Conservation (phyloP, 805 yeast species). For the Candida lessepsii region DNA sequence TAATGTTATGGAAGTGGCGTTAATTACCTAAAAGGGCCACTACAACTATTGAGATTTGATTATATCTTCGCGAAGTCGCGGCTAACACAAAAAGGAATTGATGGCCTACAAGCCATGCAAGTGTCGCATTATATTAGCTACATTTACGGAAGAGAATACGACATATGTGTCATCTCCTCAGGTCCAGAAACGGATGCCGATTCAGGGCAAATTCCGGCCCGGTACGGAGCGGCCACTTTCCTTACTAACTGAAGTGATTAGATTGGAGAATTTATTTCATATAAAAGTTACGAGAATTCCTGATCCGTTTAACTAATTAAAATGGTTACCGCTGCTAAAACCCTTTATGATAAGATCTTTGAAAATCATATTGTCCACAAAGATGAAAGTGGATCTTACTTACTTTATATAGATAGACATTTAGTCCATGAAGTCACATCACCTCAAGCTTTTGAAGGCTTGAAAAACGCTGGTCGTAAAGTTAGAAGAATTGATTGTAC, state of each 20-base stretch:
- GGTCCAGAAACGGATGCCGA: neutral
- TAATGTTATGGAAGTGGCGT: no score
- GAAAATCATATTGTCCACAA: slow-evolving; percentile 90
- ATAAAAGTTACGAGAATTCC: neutral
- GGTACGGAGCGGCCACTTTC: slow-evolving; percentile 1
- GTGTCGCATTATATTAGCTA: no score
- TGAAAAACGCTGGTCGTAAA: slow-evolving; percentile 78
- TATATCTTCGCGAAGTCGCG: neutral
- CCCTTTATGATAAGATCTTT: slow-evolving; percentile 95
- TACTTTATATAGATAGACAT: slow-evolving; percentile 94
- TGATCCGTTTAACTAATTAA: slow-evolving; percentile 10
- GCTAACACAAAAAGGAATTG: no score
- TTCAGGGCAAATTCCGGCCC: slow-evolving; percentile 5
- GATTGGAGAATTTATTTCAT: slow-evolving; percentile 3
- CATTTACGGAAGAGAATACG: neutral
- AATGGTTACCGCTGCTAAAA: slow-evolving; percentile 46
- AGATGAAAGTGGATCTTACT: slow-evolving; percentile 82
- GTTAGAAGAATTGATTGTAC: slow-evolving; percentile 94
- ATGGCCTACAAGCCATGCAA: no score
- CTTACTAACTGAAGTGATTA: slow-evolving; percentile 2
- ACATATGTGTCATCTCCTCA: neutral
- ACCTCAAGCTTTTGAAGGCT: slow-evolving; percentile 98
- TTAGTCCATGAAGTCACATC: slow-evolving; percentile 98
- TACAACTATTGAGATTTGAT: neutral
- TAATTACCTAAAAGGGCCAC: neutral